These are phyloP conservation scores for Zoysia matrella DNA, from an alignment of 202 grass and related monocot genomes.

Conservation along the genomic window DNA sequence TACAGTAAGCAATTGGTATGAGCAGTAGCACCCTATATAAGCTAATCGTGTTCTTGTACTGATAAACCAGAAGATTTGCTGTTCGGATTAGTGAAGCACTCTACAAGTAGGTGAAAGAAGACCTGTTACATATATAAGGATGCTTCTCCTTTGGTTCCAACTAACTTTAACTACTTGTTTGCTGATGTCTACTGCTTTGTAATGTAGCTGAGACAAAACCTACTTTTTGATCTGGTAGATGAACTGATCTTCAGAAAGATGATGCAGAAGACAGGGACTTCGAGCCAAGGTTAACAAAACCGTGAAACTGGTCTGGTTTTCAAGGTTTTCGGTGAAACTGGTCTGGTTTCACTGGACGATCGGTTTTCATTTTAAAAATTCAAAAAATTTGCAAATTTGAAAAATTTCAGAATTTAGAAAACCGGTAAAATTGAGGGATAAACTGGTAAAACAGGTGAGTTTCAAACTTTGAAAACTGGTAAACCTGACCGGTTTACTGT, in stretches of 20 bases:
- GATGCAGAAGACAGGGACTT: slow-evolving; percentile 23
- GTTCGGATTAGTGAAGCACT: background rate
- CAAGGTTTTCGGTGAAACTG: too few species aligned
- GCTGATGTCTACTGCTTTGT: slow-evolving; percentile 46
- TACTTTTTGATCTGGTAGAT: slow-evolving; percentile 60
- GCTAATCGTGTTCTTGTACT: slow-evolving; percentile 1
- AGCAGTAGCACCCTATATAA: too few species aligned
- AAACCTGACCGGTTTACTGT: too few species aligned
- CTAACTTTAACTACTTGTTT: slow-evolving; percentile 60
- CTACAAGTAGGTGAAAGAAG: slow-evolving; percentile 6
- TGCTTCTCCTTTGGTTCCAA: slow-evolving; percentile 37
- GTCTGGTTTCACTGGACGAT: too few species aligned
- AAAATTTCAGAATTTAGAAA: too few species aligned
- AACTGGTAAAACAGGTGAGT: too few species aligned
- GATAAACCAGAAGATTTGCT: background rate
- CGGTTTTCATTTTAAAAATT: too few species aligned
- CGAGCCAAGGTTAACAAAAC: slow-evolving; percentile 19
- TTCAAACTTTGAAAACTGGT: too few species aligned
- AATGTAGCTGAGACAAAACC: slow-evolving; percentile 34
- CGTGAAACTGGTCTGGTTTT: too few species aligned
- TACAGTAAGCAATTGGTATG: background rate
- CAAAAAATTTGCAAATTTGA: too few species aligned
- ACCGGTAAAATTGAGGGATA: too few species aligned
- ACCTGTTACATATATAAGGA: slow-evolving; percentile 8
- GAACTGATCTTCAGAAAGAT: slow-evolving; percentile 53